Evolutionary conservation across 768 basidiomycete genomes (phyloP).

Genomic region (Dioszegia crocea): DNA sequence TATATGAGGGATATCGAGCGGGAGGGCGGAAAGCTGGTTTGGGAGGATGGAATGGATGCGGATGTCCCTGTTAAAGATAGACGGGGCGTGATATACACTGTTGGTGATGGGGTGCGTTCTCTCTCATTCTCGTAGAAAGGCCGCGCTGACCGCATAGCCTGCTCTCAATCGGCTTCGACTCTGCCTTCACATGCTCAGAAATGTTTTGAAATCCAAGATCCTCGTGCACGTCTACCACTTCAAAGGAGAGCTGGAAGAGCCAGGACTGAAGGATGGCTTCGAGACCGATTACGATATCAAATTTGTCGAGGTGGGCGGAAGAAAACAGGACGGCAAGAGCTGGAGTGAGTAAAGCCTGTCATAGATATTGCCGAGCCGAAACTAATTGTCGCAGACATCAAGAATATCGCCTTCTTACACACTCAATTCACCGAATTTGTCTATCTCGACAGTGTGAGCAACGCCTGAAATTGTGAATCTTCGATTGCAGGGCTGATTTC

Average conservation of each 20-base stretch:
- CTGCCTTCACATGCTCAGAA: conserved; percentile 50
- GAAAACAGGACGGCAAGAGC: conserved; percentile 30
- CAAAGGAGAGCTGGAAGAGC: conserved; percentile 49
- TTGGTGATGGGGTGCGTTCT: conserved; percentile 39
- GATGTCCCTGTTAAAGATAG: conserved; percentile 16
- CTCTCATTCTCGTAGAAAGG: background rate
- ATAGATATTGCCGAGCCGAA: background rate
- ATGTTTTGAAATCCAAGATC: conserved; percentile 45
- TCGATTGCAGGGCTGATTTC: background rate
- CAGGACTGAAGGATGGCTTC: conserved; percentile 27
- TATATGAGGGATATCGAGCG: conserved; percentile 35
- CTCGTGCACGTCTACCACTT: conserved; percentile 53
- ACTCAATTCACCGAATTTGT: conserved; percentile 45
- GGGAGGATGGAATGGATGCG: conserved; percentile 30
- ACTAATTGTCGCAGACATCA: conserved; percentile 34
- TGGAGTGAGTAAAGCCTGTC: conserved; percentile 26
- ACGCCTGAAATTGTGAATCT: too few species aligned
- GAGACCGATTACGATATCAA: conserved; percentile 42
- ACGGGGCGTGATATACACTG: conserved; percentile 42
- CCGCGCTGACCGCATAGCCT: conserved; percentile 9
- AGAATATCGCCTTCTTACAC: conserved; percentile 43
- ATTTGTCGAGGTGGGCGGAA: conserved; percentile 33
- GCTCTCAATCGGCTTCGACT: conserved; percentile 48
- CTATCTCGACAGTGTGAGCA: conserved; percentile 46
- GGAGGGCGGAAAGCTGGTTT: conserved; percentile 36